Base-by-base conservation (phyloP, 2,329 filamentous ascomycete genomes). In the Monosporascus sp. region DNA sequence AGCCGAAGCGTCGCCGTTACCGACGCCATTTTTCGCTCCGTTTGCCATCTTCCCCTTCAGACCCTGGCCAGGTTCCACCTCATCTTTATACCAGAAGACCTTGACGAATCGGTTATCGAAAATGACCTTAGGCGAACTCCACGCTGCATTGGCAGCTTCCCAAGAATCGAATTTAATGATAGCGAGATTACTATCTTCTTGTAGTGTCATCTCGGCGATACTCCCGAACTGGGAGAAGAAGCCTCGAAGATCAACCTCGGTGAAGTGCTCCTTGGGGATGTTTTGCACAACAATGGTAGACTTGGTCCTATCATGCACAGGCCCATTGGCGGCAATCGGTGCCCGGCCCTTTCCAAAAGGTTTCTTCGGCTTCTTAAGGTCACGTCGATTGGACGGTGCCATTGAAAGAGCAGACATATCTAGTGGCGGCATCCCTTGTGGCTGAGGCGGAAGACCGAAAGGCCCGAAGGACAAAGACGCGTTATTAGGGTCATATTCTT, bases 31-130 rank as follows among this genome's bases (percentile, higher is more conserved):
- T 38, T 65, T 63, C 17, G 43, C 50, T 24, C 65, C 68, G 46
- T 69, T 70, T 9, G 61, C 52, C 8, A 49, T 55, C 17, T 68
- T 66, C 17, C 63, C 68, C 47, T 64, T 57, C 26, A 64, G 50
- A 49, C 60, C n/a, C 37, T 59, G 35, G 51, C 62, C 57, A 2
- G 68, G 65, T 14, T 69, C 55, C 3, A 63, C 64, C 43, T 79
- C 77, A 6, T 80, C 78, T 60, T 83, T 86, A 65, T 84, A 79
- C 89, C 89, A 93, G 63, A 87, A 91, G 0, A 93, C 86, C 63
- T 91, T 92, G 48, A 94, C 89, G 61, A 94, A 94, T 11, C 89
- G 79, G 61, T 93, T 94, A 63, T 92, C 87, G 64, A 93, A 94
- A 45, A 94, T 86, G 47, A 85, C 86, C 64, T 91, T 91, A 0